Evolutionary conservation across 2,329 filamentous ascomycete species (phyloP).

Genomic region (Fusarium nelsonii): DNA sequence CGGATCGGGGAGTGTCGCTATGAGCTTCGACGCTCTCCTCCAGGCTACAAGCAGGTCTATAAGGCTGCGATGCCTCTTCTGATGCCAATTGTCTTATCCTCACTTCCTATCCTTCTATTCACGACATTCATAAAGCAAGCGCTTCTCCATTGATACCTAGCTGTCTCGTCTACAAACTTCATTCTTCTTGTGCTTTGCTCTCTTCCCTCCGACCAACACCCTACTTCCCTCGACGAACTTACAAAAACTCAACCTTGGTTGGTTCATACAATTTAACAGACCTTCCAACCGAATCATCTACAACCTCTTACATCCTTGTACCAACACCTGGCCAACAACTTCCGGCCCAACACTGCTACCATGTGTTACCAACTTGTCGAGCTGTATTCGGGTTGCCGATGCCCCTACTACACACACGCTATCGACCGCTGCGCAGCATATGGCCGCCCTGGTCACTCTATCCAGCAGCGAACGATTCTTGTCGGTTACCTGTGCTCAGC

Average conservation of each 20-base stretch:
- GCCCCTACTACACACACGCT: slow-evolving; percentile 88
- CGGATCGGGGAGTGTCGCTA: slow-evolving; percentile 41
- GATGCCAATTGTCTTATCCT: slow-evolving; percentile 49
- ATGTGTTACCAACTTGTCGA: slow-evolving; percentile 94
- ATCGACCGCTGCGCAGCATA: slow-evolving; percentile 85
- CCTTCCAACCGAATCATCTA: slow-evolving; percentile 9
- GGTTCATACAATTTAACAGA: slow-evolving; percentile 7
- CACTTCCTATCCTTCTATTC: slow-evolving; percentile 41
- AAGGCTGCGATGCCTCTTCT: slow-evolving; percentile 66
- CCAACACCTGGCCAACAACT: slow-evolving; percentile 36
- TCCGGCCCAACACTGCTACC: slow-evolving; percentile 45
- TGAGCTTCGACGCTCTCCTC: slow-evolving; percentile 36
- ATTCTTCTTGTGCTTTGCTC: slow-evolving; percentile 23
- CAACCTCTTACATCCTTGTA: slow-evolving; percentile 16
- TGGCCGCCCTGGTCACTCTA: slow-evolving; percentile 76
- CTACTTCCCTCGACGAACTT: slow-evolving; percentile 11
- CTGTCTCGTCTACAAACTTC: slow-evolving; percentile 14
- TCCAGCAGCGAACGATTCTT: slow-evolving; percentile 81
- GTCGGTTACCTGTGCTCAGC: slow-evolving; percentile 82
- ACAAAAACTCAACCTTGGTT: slow-evolving; percentile 14
- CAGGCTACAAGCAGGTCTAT: slow-evolving; percentile 58
- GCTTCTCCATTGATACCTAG: slow-evolving; percentile 17
- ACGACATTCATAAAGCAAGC: slow-evolving; percentile 29
- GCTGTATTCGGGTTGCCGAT: slow-evolving; percentile 86
- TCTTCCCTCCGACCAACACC: slow-evolving; percentile 7